Percentiles rank a stretch among this genome's conserved stretches.
phyloP scores from a whole-genome alignment of 305 asterid genomes.

The Ilex paraguariensis region DNA sequence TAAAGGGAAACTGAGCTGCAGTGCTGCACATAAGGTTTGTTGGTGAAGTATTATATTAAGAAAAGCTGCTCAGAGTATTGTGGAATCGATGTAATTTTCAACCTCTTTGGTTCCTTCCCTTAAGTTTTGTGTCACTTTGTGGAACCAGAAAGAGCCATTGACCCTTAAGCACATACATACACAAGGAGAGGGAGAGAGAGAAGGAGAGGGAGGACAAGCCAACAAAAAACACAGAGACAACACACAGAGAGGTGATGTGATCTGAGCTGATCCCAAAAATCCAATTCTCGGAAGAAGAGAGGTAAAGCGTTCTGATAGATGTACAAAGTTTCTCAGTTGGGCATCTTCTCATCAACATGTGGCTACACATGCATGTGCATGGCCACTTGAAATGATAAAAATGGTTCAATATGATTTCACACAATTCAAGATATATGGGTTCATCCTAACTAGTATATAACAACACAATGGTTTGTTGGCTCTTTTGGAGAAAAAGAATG shows the following conservation, averaged over 20 bases:
- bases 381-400: too few relatives aligned
- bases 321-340: conserved; percentile 3
- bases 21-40: too few relatives aligned
- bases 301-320: conserved; percentile 1
- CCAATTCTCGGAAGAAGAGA: too few relatives aligned
- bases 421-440: conserved; percentile 10
- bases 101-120: conserved; percentile 2
- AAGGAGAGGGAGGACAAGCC: too few relatives aligned
- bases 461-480: too few relatives aligned
- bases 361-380: conserved; percentile 17
- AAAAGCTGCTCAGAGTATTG: background rate
- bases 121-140: conserved; percentile 1
- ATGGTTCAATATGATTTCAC: background rate
- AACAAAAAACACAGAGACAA: too few relatives aligned
- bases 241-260: background rate
- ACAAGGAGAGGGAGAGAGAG: too few relatives aligned
- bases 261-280: background rate
- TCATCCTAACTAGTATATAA: too few relatives aligned
- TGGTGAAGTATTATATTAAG: too few relatives aligned
- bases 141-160: conserved; percentile 4
- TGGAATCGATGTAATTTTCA: conserved; percentile 6
- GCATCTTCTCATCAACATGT: conserved; percentile 3
- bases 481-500: too few relatives aligned
- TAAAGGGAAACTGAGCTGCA: too few relatives aligned
- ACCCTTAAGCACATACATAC: too few relatives aligned